Evolutionary conservation across 768 basidiomycete genomes (phyloP).

Genomic region (Gymnopilus dilepis): DNA sequence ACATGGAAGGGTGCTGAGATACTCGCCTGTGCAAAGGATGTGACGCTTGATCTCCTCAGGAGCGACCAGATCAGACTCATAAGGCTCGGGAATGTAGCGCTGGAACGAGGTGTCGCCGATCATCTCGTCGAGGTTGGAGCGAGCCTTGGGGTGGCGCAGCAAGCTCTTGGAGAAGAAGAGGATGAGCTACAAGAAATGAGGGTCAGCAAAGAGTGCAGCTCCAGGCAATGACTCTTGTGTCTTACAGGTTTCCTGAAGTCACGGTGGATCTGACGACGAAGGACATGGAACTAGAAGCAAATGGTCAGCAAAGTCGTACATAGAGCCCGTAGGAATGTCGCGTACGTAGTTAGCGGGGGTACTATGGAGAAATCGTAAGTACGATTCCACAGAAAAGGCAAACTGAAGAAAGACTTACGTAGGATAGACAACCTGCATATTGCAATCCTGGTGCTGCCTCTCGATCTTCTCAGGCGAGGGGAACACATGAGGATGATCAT

Average conservation of each 20-base stretch:
- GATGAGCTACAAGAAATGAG: constrained; percentile 61
- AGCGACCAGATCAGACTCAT: constrained; percentile 66
- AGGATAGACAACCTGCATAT: constrained; percentile 98
- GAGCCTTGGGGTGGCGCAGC: constrained; percentile 91
- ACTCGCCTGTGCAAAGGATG: constrained; percentile 81
- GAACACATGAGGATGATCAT: constrained; percentile 93
- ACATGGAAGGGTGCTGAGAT: background rate
- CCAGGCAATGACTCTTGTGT: background rate
- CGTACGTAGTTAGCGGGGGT: constrained; percentile 92
- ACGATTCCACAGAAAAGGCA: background rate
- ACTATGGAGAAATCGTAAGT: constrained; percentile 41
- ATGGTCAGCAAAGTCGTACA: constrained; percentile 2
- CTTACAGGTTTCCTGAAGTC: constrained; percentile 96
- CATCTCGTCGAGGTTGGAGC: constrained; percentile 89
- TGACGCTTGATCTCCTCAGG: constrained; percentile 91
- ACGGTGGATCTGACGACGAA: constrained; percentile 95
- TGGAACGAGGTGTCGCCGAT: constrained; percentile 88
- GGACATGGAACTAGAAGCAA: constrained; percentile 81
- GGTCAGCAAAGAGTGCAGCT: background rate
- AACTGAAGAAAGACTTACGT: constrained; percentile 60
- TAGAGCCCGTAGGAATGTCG: background rate
- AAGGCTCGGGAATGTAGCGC: constrained; percentile 88
- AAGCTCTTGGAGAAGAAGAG: constrained; percentile 97
- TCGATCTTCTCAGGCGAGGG: constrained; percentile 89
- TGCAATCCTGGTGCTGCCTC: constrained; percentile 97